Evolutionary conservation across 305 asterid species (phyloP), one percentile per base, ranked within the genome.

Genomic region (Caryopteris hybrid): DNA sequence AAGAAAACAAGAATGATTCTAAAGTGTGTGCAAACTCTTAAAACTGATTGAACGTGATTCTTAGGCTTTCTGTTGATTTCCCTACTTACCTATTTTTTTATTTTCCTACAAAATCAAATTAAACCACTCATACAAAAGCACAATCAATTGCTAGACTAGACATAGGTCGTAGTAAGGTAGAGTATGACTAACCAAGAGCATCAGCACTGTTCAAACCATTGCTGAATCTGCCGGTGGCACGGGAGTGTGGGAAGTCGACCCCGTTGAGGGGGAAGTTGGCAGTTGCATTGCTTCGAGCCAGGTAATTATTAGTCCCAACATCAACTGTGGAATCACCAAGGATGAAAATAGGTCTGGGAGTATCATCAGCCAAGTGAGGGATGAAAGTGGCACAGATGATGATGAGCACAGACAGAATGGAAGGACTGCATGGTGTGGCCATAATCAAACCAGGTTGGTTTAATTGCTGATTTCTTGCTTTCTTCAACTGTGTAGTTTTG

Each of bases 291-390:
- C 73, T 69, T 1, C 22, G 50, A n/a, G 39, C 8, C 10, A 85
- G 23, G 38, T 74, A 42, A 36, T 78, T 80, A 53, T 85, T 85
- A 14, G 89, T 85, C 23, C 95, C 95, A 56, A 81, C 95, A 54
- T 87, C 95, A n/a, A 76, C 85, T 0, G 85, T 83, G 6, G 95
- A 87, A 61, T 87, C 88, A 3, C 95, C 95, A 16, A 87, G 79
- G 16, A 85, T 48, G 76, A 85, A 87, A 2, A 85, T 51, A 6
- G 79, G 69, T 45, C 38, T 57, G 0, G 72, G 25, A 23, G 47
- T 23, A 20, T 53, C 59, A 21, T 42, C 39, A 1, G 73, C 74
- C 2, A 29, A 22, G 39, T 53, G 65, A 17, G 68, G 61, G 16
- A 53, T 20, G 46, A 68, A 8, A 27, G 23, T 51, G 64, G 61